Evolutionary conservation across 441 rosid genomes (phyloP), one percentile per base, ranked within the genome.

Genomic region (Cnidoscolus chayamansa): DNA sequence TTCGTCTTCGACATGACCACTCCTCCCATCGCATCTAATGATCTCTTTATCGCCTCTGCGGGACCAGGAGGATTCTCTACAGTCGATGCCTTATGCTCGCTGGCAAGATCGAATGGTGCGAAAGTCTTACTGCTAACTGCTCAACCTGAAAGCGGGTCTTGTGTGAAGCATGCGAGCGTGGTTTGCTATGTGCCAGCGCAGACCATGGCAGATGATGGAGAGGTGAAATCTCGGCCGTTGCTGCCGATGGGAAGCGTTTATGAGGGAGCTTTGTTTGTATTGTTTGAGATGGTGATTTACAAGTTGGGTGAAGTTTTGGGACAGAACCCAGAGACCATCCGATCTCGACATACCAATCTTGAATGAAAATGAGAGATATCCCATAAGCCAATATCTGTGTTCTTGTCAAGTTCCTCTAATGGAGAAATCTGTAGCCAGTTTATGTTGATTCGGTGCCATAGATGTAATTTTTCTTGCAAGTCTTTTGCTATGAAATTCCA

Each of bases 211-310:
- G 78, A 82, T 48, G 93, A 86, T 53, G 86, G 54, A 0, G 65
- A 8, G 50, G 80, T 13, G 20, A 37, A 13, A 11, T 32, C 80
- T 8, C 67, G 90, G 77, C 70, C 68, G 75, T 70, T 94, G 83
- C 72, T 91, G 81, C 98, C 97, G 60, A 94, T 91, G 97, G 97
- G 94, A 37, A 93, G 96, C 80, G 86, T 88, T 17, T 93, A 87
- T 64, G 96, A 91, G 80, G 96, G 98, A 64, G 89, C 89, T 4
- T 59, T 90, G 91, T 91, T 88, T 61, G 93, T 93, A 63, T 73
- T 90, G 94, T 93, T 91, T 78, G 98, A 93, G 84, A 87, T 90
- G 96, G 93, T 87, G 65, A 87, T 93, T 53, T 87, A 81, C 77
- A 86, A 79, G 66, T 58, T 93, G 63, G 86, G 88, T 9, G 91